A percentile compares a stretch with the other conserved stretches of the same genome.
These are phyloP conservation scores for Angophora floribunda DNA, from an alignment of 345 rosid genomes.

Conservation along the genomic window DNA sequence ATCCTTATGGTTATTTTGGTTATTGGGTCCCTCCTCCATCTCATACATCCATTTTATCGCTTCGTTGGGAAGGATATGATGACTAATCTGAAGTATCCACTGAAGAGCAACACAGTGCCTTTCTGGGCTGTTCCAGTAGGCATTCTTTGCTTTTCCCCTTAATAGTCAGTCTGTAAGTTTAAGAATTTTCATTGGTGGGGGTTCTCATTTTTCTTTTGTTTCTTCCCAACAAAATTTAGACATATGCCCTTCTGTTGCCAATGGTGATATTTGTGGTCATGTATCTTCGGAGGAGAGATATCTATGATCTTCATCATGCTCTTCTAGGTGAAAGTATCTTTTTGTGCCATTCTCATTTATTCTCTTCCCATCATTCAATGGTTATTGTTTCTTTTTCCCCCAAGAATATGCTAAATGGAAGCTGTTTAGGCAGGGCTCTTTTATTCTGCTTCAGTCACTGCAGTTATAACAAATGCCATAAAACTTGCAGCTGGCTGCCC, in stretches of 20 bases:
- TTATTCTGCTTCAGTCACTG: constrained; percentile 65
- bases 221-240: constrained; percentile 7
- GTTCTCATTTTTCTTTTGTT: background rate
- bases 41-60: constrained; percentile 72
- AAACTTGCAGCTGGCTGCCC: constrained; percentile 77
- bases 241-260: constrained; percentile 56
- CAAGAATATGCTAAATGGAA: background rate
- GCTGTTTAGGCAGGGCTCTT: constrained; percentile 26
- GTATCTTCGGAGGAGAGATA: constrained; percentile 44
- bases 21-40: constrained; percentile 23
- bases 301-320: constrained; percentile 79
- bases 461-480: constrained; percentile 66
- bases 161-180: background rate
- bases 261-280: constrained; percentile 33
- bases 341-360: background rate
- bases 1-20: constrained; percentile 43
- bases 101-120: constrained; percentile 57
- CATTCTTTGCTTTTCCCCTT: background rate
- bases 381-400: background rate
- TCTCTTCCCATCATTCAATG: background rate
- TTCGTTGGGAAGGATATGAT: constrained; percentile 76
- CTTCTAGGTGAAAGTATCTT: constrained; percentile 35
- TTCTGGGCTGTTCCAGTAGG: constrained; percentile 71
- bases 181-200: background rate
- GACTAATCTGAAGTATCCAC: constrained; percentile 70